Conservation (phyloP, 2,329 filamentous ascomycete genomes). For the Pestalotiopsis sp. region DNA sequence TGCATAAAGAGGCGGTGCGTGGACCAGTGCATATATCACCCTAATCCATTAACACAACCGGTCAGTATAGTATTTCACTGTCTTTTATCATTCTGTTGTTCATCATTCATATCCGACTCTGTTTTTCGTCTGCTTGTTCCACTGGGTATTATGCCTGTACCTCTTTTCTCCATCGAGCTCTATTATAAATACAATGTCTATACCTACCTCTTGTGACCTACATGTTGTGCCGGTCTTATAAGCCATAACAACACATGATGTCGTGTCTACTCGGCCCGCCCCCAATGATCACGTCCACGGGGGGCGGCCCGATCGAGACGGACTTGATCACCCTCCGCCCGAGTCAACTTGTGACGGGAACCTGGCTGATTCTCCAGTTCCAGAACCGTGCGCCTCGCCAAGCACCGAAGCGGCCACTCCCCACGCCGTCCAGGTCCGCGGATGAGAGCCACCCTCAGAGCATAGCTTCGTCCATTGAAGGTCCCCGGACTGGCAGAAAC, state of each 20-base stretch:
- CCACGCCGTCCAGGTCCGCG: constrained; percentile 5
- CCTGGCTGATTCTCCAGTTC: background rate
- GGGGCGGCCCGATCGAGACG: background rate
- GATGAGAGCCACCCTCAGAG: background rate
- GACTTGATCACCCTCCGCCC: background rate
- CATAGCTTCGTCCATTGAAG: background rate
- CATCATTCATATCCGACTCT: background rate
- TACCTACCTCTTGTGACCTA: background rate
- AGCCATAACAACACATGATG: background rate
- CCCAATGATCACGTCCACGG: background rate
- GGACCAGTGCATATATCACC: constrained; percentile 12
- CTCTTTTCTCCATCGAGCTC: background rate
- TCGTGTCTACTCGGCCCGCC: background rate
- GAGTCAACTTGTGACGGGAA: background rate
- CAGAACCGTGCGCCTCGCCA: constrained; percentile 10
- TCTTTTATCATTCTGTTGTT: background rate
- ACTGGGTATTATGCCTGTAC: background rate
- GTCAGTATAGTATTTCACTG: constrained; percentile 7
- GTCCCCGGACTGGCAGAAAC: background rate
- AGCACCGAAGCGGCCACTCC: background rate
- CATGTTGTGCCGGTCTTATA: background rate
- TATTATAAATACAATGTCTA: background rate
- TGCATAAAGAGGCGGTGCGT: constrained; percentile 10
- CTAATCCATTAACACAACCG: constrained; percentile 11
- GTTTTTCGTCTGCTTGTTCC: background rate